Evolutionary conservation across 2,329 filamentous ascomycete species (phyloP).

Genomic region (Cladophialophora carrionii): DNA sequence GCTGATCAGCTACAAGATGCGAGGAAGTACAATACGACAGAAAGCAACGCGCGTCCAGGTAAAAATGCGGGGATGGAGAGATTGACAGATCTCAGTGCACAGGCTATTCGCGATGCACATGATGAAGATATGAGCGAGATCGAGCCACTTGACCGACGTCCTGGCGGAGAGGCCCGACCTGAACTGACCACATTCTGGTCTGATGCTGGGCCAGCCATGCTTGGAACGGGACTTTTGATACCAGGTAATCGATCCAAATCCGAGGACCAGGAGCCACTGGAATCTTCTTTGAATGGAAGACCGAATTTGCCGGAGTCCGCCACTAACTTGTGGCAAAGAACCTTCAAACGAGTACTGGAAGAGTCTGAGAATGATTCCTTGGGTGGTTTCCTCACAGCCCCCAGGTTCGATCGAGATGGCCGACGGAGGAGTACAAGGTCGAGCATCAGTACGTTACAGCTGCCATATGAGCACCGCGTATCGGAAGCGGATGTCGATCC

Average conservation of each 20-base stretch:
- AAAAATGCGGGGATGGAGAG: conserved; percentile 19
- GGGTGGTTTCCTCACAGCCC: conserved; percentile 30
- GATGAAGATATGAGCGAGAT: conserved; percentile 32
- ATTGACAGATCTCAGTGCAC: conserved; percentile 30
- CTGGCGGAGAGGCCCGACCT: not conserved
- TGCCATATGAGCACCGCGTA: not conserved
- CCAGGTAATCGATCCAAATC: conserved; percentile 2
- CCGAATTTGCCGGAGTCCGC: conserved; percentile 20
- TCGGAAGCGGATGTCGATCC: conserved; percentile 1
- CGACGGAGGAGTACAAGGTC: conserved; percentile 25
- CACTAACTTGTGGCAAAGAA: conserved; percentile 30
- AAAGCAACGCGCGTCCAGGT: conserved; percentile 24
- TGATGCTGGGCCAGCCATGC: conserved; percentile 2
- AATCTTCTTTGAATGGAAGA: not conserved
- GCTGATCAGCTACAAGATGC: conserved; percentile 14
- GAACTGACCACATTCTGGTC: conserved; percentile 1
- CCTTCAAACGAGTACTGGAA: conserved; percentile 23
- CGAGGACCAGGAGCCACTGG: not conserved
- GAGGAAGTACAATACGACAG: conserved; percentile 29
- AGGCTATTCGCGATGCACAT: conserved; percentile 18
- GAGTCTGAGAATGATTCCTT: conserved; percentile 22
- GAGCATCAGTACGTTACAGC: conserved; percentile 21
- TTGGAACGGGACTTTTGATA: not conserved
- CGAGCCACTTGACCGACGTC: not conserved
- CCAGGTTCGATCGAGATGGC: conserved; percentile 32